These are phyloP conservation scores for Trematosphaeria pertusa DNA, from an alignment of 2,329 filamentous ascomycete genomes.

Conservation along the genomic window DNA sequence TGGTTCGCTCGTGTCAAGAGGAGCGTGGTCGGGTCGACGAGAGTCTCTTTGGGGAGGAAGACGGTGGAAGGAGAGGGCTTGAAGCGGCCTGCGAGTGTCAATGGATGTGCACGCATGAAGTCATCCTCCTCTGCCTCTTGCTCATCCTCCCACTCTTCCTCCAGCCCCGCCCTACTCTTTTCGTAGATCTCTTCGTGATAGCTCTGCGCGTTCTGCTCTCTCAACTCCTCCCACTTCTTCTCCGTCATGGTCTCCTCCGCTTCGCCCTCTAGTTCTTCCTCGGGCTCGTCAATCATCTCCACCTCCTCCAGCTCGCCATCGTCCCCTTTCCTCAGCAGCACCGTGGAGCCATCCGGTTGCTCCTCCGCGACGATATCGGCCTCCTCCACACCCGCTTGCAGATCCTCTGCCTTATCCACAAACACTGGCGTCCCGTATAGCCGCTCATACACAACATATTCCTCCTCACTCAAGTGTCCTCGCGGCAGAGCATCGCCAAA, in stretches of 20 bases:
- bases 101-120: constrained; percentile 70
- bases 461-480: constrained; percentile 71
- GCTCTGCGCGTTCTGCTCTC: constrained; percentile 36
- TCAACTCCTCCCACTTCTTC: constrained; percentile 43
- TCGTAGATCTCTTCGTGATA: constrained; percentile 49
- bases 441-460: constrained; percentile 78
- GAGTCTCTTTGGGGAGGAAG: constrained; percentile 71
- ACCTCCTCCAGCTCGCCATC: constrained; percentile 69
- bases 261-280: constrained; percentile 40
- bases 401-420: constrained; percentile 65
- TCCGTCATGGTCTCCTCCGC: constrained; percentile 33
- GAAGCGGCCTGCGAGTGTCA: constrained; percentile 77
- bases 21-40: constrained; percentile 73
- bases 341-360: constrained; percentile 36
- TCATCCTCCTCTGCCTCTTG: constrained; percentile 44
- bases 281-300: constrained; percentile 43
- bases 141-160: constrained; percentile 47
- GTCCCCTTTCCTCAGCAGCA: constrained; percentile 62
- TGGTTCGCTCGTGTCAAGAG: constrained; percentile 70
- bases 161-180: constrained; percentile 50
- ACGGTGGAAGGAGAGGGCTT: constrained; percentile 76
- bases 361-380: constrained; percentile 50
- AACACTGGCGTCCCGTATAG: constrained; percentile 77
- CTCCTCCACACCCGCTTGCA: constrained; percentile 56
- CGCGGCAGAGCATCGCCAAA: constrained; percentile 81